A percentile compares a stretch with the other conserved stretches of the same genome.
Evolutionary conservation across 2,329 filamentous ascomycete genomes (phyloP).

Genomic region (Penicillium sumatraense): DNA sequence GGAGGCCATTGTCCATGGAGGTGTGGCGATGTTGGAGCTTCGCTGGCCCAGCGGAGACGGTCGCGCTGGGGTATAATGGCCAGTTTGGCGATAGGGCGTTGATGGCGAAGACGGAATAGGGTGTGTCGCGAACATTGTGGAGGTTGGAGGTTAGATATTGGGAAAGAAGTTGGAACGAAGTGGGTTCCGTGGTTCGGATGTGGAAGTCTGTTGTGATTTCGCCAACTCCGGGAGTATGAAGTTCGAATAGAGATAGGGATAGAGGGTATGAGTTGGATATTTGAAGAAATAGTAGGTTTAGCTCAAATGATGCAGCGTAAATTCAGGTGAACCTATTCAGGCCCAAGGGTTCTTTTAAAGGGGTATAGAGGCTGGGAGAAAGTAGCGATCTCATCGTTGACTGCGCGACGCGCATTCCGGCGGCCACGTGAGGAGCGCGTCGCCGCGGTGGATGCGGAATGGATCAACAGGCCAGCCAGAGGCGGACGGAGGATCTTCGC

Average conservation of each 20-base stretch:
- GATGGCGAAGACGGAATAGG: slow-evolving; percentile 19
- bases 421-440: slow-evolving; percentile 20
- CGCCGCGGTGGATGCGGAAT: not conserved
- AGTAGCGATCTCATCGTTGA: slow-evolving; percentile 12
- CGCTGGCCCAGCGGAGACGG: slow-evolving; percentile 32
- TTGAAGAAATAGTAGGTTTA: not conserved
- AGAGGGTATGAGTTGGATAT: not conserved
- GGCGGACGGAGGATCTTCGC: not conserved
- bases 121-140: slow-evolving; percentile 38
- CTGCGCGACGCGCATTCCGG: slow-evolving; percentile 17
- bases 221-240: slow-evolving; percentile 13
- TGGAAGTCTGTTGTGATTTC: slow-evolving; percentile 23
- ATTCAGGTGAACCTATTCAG: not conserved
- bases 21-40: slow-evolving; percentile 23
- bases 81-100: slow-evolving; percentile 26
- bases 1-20: slow-evolving; percentile 27
- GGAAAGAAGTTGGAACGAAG: slow-evolving; percentile 1
- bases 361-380: slow-evolving; percentile 11
- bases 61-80: slow-evolving; percentile 27
- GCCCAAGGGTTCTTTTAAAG: slow-evolving; percentile 12
- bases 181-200: slow-evolving; percentile 24
- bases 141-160: slow-evolving; percentile 6
- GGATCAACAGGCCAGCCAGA: not conserved
- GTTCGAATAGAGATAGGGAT: no score
- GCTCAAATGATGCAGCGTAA: slow-evolving; percentile 3